Percentiles rank a stretch among this genome's conserved stretches.
These are phyloP conservation scores for Neonectria ditissima DNA, from an alignment of 2,329 filamentous ascomycete genomes.

Conservation along the genomic window DNA sequence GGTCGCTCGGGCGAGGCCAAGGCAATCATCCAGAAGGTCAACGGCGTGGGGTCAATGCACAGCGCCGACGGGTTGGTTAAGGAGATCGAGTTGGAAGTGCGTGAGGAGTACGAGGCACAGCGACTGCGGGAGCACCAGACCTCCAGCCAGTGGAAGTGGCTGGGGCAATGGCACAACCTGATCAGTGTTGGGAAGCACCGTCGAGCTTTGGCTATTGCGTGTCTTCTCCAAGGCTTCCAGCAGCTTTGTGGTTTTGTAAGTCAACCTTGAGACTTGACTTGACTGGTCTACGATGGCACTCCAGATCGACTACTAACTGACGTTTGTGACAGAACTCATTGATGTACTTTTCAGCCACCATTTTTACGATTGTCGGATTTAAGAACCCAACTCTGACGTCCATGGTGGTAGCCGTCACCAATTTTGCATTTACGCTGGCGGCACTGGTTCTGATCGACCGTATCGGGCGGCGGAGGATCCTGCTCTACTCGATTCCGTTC, in stretches of 20 bases:
- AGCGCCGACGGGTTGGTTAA: constrained; percentile 71
- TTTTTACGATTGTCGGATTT: constrained; percentile 83
- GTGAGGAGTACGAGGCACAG: constrained; percentile 72
- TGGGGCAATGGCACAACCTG: constrained; percentile 65
- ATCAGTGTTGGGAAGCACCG: constrained; percentile 72
- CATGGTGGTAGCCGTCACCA: constrained; percentile 83
- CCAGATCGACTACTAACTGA: constrained; percentile 19
- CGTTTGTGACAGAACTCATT: constrained; percentile 74
- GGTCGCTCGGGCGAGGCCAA: constrained; percentile 72
- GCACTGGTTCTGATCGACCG: constrained; percentile 83
- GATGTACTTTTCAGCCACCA: constrained; percentile 91
- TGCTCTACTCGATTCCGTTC: constrained; percentile 85
- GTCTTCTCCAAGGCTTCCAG: constrained; percentile 86
- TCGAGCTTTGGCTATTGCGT: constrained; percentile 85
- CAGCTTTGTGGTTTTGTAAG: constrained; percentile 86
- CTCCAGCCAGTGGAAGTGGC: constrained; percentile 49
- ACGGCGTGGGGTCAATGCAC: constrained; percentile 61
- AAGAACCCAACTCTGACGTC: constrained; percentile 82
- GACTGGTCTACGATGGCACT: not conserved
- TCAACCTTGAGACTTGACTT: constrained; percentile 30
- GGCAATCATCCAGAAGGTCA: constrained; percentile 73
- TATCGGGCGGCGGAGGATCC: constrained; percentile 81
- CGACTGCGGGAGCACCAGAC: constrained; percentile 48
- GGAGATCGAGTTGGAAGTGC: constrained; percentile 79
- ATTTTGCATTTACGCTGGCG: constrained; percentile 82